Conservation (phyloP, 169 alveolate species). For the Plasmodium malariae region DNA sequence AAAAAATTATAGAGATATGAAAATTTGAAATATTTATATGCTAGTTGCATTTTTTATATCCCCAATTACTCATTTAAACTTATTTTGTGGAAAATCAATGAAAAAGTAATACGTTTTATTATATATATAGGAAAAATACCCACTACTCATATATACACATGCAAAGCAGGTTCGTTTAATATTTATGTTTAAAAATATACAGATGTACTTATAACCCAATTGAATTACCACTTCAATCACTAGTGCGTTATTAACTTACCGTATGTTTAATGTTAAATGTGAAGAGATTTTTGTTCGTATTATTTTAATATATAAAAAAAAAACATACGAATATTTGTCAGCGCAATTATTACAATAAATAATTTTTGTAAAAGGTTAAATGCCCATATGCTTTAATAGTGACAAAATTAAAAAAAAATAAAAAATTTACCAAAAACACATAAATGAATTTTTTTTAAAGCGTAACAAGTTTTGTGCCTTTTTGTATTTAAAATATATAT, state of each 20-base stretch:
- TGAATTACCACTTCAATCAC: conserved; percentile 58
- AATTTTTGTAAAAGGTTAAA: neutral
- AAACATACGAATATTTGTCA: too few relatives aligned
- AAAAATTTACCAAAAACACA: neutral
- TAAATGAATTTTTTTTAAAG: conserved; percentile 2
- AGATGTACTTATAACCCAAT: neutral
- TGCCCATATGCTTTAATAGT: neutral
- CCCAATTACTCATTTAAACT: too few relatives aligned
- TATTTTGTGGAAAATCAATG: too few relatives aligned
- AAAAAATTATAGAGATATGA: too few relatives aligned
- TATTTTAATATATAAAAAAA: neutral
- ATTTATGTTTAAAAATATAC: neutral
- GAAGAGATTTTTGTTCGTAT: neutral
- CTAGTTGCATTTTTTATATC: too few relatives aligned
- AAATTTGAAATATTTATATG: too few relatives aligned
- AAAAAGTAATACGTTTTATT: too few relatives aligned
- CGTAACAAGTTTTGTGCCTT: conserved; percentile 8
- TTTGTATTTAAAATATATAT: conserved; percentile 22
- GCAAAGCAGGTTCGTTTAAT: too few relatives aligned
- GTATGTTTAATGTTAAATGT: neutral
- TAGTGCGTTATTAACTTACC: neutral
- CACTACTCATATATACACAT: too few relatives aligned
- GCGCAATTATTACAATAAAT: too few relatives aligned
- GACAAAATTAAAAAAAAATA: neutral
- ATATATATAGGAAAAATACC: too few relatives aligned